phyloP scores from a whole-genome alignment of 1,139 yeast species.

The Zhuliangozyma blackwelliae region DNA sequence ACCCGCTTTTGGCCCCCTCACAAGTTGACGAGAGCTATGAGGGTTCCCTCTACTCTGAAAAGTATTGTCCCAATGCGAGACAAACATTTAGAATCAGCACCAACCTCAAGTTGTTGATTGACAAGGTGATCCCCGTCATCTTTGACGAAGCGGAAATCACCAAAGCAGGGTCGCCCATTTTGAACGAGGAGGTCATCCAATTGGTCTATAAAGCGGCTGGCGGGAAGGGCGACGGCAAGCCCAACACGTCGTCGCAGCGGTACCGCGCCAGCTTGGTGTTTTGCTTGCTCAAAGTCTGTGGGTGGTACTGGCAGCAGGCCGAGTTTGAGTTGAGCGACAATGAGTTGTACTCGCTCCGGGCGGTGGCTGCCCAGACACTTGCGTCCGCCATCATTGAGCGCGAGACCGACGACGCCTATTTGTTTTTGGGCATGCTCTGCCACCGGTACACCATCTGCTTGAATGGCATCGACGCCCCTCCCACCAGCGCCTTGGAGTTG shows the following conservation, averaged over 20 bases:
- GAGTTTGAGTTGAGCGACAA: conserved; percentile 64
- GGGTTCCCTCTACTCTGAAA: conserved; percentile 9
- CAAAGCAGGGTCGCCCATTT: conserved; percentile 56
- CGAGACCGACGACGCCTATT: conserved; percentile 53
- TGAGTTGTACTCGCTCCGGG: conserved; percentile 56
- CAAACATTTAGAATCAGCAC: conserved; percentile 71
- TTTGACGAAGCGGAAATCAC: conserved; percentile 49
- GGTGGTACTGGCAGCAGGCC: conserved; percentile 69
- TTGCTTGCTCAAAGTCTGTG: conserved; percentile 67
- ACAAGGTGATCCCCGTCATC: conserved; percentile 63
- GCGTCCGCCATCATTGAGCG: conserved; percentile 68
- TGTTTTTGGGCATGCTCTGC: conserved; percentile 74
- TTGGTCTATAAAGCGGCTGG: conserved; percentile 77
- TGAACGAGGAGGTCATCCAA: conserved; percentile 54
- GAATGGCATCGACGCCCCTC: conserved; percentile 57
- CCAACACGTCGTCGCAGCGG: conserved; percentile 53
- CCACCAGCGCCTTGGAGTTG: conserved; percentile 71
- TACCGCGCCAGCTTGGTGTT: conserved; percentile 68
- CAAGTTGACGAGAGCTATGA: conserved; percentile 7
- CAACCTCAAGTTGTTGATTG: conserved; percentile 69
- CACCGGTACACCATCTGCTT: conserved; percentile 67
- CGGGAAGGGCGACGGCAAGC: conserved; percentile 61
- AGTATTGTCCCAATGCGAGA: conserved; percentile 53
- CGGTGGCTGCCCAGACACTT: conserved; percentile 65
- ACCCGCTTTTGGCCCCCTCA: conserved; percentile 9